A percentile compares a stretch with the other conserved stretches of the same genome.
Evolutionary conservation across 176 grass and related monocot species (phyloP).

Genomic region (Chrysopogon serrulatus): DNA sequence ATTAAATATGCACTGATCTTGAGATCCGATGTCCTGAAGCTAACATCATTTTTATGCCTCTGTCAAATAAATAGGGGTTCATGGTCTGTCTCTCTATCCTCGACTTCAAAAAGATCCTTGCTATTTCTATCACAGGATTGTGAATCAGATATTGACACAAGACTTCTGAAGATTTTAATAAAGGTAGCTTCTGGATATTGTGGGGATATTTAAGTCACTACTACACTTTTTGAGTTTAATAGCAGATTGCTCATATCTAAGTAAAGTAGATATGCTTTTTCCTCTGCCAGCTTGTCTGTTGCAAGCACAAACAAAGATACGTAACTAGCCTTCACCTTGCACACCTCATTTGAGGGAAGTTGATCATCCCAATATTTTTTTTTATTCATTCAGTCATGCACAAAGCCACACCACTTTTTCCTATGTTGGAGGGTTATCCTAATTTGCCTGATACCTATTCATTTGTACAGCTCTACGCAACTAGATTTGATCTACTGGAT

Average conservation of each 20-base stretch:
- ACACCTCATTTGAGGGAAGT: conserved; percentile 53
- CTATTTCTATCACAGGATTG: conserved; percentile 39
- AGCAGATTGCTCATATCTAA: neutral
- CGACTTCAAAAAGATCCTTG: conserved; percentile 42
- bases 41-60: neutral
- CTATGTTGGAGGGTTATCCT: no score
- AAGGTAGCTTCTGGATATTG: conserved; percentile 66
- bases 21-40: neutral
- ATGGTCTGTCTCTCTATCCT: conserved; percentile 71
- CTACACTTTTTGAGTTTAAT: neutral
- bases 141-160: conserved; percentile 62
- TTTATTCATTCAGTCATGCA: conserved; percentile 63
- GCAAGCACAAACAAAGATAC: neutral
- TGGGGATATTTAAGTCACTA: conserved; percentile 57
- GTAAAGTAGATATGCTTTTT: neutral
- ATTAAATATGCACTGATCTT: neutral
- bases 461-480: no score
- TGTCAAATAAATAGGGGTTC: conserved; percentile 48
- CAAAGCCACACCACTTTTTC: conserved; percentile 53
- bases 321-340: conserved; percentile 2
- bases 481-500: no score
- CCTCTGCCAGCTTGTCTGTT: neutral
- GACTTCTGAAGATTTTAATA: conserved; percentile 46
- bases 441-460: no score
- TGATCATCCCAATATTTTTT: conserved; percentile 58